These are phyloP conservation scores for Pyrenophora teres DNA, from an alignment of 2,329 filamentous ascomycete genomes.

Conservation along the genomic window DNA sequence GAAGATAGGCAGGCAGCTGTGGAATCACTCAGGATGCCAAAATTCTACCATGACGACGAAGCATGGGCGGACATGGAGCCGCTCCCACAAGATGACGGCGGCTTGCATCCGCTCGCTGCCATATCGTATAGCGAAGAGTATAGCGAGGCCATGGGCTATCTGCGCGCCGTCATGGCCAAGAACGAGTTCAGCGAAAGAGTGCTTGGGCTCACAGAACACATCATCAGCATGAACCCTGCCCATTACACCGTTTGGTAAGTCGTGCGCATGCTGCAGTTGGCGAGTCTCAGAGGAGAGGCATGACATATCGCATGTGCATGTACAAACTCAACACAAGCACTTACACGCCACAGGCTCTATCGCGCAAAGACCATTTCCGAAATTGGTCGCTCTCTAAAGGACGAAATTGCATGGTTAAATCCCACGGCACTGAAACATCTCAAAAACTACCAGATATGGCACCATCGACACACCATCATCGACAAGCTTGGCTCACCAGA, in stretches of 20 bases:
- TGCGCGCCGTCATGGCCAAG: slow-evolving; percentile 88
- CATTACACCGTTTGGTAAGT: slow-evolving; percentile 94
- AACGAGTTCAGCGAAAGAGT: slow-evolving; percentile 82
- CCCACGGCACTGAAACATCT: slow-evolving; percentile 78
- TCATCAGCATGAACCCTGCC: slow-evolving; percentile 91
- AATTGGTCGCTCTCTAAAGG: slow-evolving; percentile 65
- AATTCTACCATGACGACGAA: slow-evolving; percentile 67
- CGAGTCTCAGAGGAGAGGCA: slow-evolving; percentile 6
- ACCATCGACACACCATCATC: slow-evolving; percentile 64
- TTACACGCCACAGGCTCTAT: slow-evolving; percentile 67
- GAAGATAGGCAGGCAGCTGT: neutral
- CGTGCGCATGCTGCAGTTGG: neutral
- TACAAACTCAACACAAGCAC: neutral
- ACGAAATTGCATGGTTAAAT: slow-evolving; percentile 87
- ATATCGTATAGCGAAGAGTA: slow-evolving; percentile 93
- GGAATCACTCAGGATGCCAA: slow-evolving; percentile 26
- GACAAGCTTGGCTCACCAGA: slow-evolving; percentile 63
- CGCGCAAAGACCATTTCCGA: slow-evolving; percentile 77
- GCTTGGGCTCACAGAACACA: slow-evolving; percentile 80
- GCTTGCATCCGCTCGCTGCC: slow-evolving; percentile 74
- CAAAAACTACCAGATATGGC: slow-evolving; percentile 99
- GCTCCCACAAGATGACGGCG: slow-evolving; percentile 82
- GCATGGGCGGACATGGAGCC: slow-evolving; percentile 84
- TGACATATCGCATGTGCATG: neutral
- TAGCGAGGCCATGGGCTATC: slow-evolving; percentile 87